phyloP scores from a whole-genome alignment of 345 rosid species.

The Capsella bursapastoris region DNA sequence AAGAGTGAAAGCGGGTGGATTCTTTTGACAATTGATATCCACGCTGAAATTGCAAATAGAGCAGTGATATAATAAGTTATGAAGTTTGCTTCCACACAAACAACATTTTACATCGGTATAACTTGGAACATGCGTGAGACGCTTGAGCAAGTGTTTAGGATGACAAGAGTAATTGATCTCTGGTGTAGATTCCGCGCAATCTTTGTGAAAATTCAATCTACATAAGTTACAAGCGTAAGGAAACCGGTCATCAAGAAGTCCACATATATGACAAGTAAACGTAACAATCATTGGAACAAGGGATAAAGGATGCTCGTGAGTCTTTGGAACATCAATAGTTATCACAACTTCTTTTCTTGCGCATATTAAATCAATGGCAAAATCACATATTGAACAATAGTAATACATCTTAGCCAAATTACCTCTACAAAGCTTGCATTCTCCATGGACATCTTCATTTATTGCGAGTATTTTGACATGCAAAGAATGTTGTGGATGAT shows the following conservation, averaged over 20 bases:
- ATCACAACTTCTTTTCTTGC: background rate
- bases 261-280: background rate
- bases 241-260: background rate
- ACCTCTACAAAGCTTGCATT: background rate
- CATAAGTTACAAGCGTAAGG: background rate
- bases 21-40: background rate
- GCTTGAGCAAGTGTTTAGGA: background rate
- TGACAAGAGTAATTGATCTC: constrained; percentile 1
- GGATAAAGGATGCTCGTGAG: background rate
- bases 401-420: background rate
- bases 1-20: background rate
- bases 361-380: background rate
- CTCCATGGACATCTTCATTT: background rate
- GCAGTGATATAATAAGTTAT: background rate
- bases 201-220: background rate
- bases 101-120: background rate
- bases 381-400: background rate
- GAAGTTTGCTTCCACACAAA: background rate
- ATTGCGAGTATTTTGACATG: background rate
- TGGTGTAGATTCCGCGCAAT: constrained; percentile 4
- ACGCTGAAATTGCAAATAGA: background rate
- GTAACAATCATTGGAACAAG: background rate
- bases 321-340: background rate
- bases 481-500: background rate
- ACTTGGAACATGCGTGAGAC: background rate